phyloP scores from a whole-genome alignment of 192 early-diverging fungal genomes.

The Globomyces pollinis-pini region DNA sequence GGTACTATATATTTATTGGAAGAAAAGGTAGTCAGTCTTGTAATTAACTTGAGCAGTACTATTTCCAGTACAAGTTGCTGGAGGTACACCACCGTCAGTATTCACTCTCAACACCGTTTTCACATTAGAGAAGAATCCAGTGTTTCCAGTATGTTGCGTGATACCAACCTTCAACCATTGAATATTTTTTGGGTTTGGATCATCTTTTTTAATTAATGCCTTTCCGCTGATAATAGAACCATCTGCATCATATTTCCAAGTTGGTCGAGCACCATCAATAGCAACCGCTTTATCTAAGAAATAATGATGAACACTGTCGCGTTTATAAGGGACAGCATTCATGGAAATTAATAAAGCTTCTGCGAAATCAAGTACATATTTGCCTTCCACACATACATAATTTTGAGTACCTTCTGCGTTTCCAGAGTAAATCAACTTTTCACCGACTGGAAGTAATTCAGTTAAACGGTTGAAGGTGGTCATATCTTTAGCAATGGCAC shows the following conservation, averaged over 20 bases:
- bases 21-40: too few species aligned
- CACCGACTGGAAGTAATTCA: too few species aligned
- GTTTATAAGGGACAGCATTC: background rate
- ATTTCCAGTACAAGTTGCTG: slow-evolving; percentile 9
- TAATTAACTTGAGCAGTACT: too few species aligned
- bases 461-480: too few species aligned
- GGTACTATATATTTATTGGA: too few species aligned
- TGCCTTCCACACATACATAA: background rate
- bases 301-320: background rate
- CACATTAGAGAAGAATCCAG: background rate
- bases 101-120: slow-evolving; percentile 6
- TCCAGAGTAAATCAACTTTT: too few species aligned
- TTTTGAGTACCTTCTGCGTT: slow-evolving; percentile 5
- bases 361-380: background rate
- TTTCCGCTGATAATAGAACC: background rate
- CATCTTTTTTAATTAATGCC: too few species aligned
- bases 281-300: too few species aligned
- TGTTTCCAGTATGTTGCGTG: background rate
- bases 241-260: background rate
- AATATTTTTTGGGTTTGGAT: too few species aligned
- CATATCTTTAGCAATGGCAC: too few species aligned
- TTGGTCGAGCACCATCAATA: background rate
- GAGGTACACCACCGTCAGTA: slow-evolving; percentile 6
- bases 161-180: background rate
- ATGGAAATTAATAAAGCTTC: background rate